phyloP scores from a whole-genome alignment of 2,329 filamentous ascomycete genomes.

The Calonectria montana region DNA sequence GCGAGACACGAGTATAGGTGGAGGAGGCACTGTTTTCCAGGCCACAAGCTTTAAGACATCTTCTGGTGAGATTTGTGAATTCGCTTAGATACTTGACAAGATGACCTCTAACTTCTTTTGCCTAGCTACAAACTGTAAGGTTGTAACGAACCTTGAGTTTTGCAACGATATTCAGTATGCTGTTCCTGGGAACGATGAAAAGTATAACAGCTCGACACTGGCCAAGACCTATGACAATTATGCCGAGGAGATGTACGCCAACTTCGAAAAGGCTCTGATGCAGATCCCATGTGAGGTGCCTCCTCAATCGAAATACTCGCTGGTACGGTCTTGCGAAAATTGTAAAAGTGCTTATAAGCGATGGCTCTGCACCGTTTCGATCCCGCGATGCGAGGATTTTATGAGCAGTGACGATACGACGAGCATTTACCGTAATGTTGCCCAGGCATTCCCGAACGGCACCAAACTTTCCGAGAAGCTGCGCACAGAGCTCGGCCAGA shows the following conservation, averaged over 20 bases:
- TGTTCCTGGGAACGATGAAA: slow-evolving; percentile 81
- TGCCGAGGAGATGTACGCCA: slow-evolving; percentile 75
- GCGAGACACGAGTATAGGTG: slow-evolving; percentile 62
- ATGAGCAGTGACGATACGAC: slow-evolving; percentile 60
- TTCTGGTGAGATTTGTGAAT: slow-evolving; percentile 64
- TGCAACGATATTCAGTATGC: slow-evolving; percentile 91
- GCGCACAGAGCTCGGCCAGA: slow-evolving; percentile 31
- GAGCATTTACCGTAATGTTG: slow-evolving; percentile 73
- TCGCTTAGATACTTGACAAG: not conserved
- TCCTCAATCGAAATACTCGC: slow-evolving; percentile 80
- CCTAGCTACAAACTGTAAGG: slow-evolving; percentile 81
- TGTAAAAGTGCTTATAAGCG: slow-evolving; percentile 87
- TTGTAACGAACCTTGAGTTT: slow-evolving; percentile 89
- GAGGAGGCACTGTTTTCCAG: slow-evolving; percentile 81
- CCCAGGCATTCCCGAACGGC: slow-evolving; percentile 77
- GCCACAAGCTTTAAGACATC: slow-evolving; percentile 83
- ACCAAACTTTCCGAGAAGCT: slow-evolving; percentile 58
- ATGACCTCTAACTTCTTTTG: slow-evolving; percentile 8
- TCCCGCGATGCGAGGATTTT: slow-evolving; percentile 93
- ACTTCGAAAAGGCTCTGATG: slow-evolving; percentile 84
- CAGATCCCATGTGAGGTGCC: slow-evolving; percentile 88
- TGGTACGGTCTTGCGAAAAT: slow-evolving; percentile 79
- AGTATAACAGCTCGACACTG: slow-evolving; percentile 71
- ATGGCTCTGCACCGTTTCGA: slow-evolving; percentile 94
- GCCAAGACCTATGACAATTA: slow-evolving; percentile 82